phyloP scores from a whole-genome alignment of 768 basidiomycete genomes.

The Lepiota venenata region DNA sequence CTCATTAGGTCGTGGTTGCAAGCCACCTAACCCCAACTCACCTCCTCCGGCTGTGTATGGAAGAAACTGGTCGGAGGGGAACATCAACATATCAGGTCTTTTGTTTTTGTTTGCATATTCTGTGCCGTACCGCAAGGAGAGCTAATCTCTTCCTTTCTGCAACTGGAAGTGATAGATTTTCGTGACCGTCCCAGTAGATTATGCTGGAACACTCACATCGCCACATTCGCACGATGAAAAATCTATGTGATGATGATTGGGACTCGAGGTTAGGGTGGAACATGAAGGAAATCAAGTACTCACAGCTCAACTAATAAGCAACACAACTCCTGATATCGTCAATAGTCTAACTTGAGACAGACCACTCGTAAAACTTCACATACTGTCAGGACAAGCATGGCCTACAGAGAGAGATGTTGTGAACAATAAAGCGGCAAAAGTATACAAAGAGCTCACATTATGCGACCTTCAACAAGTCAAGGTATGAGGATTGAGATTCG shows the following conservation, averaged over 20 bases:
- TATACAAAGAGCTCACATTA: neutral
- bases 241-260: neutral
- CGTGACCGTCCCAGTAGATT: neutral
- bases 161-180: neutral
- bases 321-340: neutral
- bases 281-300: neutral
- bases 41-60: conserved; percentile 1
- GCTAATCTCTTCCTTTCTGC: neutral
- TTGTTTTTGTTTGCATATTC: neutral
- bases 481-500: neutral
- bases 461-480: neutral
- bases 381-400: neutral
- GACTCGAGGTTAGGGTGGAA: neutral
- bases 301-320: conserved; percentile 2
- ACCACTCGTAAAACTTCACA: neutral
- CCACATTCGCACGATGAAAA: conserved; percentile 7
- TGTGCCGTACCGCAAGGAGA: neutral
- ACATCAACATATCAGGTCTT: neutral
- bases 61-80: neutral
- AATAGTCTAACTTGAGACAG: neutral
- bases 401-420: neutral
- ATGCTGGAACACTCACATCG: neutral
- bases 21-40: neutral
- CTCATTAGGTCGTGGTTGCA: neutral
- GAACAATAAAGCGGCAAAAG: neutral